These are phyloP conservation scores for Euphorbia peplus DNA, from an alignment of 345 rosid genomes.

Conservation along the genomic window DNA sequence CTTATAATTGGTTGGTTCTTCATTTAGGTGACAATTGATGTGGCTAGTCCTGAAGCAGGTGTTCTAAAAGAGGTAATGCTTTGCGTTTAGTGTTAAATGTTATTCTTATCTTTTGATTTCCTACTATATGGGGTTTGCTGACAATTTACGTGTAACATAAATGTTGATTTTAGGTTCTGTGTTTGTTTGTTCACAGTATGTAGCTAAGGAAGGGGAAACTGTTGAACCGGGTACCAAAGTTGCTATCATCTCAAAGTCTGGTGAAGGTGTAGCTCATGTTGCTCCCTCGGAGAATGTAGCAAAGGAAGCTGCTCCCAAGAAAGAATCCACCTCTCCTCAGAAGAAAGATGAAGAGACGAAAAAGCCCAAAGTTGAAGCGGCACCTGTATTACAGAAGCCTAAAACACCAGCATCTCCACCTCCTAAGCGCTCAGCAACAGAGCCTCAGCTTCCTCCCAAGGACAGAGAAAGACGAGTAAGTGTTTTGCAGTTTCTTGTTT, in stretches of 20 bases:
- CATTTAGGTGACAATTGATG: conserved; percentile 75
- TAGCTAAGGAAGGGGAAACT: conserved; percentile 95
- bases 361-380: conserved; percentile 46
- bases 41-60: conserved; percentile 83
- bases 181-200: conserved; percentile 43
- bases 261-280: conserved; percentile 71
- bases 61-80: conserved; percentile 63
- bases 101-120: not conserved
- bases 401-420: conserved; percentile 47
- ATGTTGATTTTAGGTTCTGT: not conserved
- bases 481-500: not conserved
- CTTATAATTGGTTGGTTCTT: not conserved
- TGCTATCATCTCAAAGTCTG: conserved; percentile 86
- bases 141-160: not conserved
- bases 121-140: not conserved
- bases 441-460: conserved; percentile 97
- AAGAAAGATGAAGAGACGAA: conserved; percentile 38
- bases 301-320: conserved; percentile 48
- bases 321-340: conserved; percentile 39
- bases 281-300: conserved; percentile 65
- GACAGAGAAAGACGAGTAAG: conserved; percentile 96
- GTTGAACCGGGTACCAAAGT: conserved; percentile 88
- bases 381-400: conserved; percentile 16
- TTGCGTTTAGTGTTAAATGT: not conserved
- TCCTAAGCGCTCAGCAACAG: conserved; percentile 61